Conservation (phyloP, 1,284 basidiomycete species). For the Tremellales sp. region DNA sequence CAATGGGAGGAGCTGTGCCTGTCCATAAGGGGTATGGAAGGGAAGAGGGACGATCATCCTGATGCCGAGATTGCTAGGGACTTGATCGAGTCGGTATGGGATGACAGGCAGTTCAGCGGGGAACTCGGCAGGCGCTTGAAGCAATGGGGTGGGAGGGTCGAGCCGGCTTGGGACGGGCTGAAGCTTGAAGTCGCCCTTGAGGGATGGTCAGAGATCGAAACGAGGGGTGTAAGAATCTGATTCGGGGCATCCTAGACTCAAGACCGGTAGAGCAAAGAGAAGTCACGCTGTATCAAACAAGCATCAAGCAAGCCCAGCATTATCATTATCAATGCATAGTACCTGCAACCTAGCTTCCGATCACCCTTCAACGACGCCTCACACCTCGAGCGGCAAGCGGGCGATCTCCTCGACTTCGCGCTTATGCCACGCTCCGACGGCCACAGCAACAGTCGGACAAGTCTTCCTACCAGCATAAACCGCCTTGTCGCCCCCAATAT, state of each 20-base stretch:
- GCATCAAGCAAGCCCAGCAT: no score
- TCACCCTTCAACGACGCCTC: background rate
- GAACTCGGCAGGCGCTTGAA: slow-evolving; percentile 15
- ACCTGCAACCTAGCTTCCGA: no score
- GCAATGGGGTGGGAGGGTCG: slow-evolving; percentile 25
- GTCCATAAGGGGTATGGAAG: slow-evolving; percentile 14
- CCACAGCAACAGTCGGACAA: slow-evolving; percentile 72
- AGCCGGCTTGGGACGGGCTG: slow-evolving; percentile 43
- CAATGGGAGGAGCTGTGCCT: slow-evolving; percentile 45
- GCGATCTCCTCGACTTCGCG: slow-evolving; percentile 62
- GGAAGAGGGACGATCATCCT: slow-evolving; percentile 16
- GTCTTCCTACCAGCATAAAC: slow-evolving; percentile 64
- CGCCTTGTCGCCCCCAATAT: slow-evolving; percentile 37
- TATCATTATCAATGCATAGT: no score
- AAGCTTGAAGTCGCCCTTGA: slow-evolving; percentile 19
- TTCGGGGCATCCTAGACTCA: no score
- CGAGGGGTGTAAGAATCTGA: background rate
- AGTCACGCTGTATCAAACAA: no score
- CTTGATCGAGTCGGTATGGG: slow-evolving; percentile 22
- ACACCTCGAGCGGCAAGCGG: background rate
- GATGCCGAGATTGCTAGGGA: slow-evolving; percentile 29
- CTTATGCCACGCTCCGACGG: slow-evolving; percentile 65
- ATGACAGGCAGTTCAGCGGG: slow-evolving; percentile 11
- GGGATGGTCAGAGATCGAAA: slow-evolving; percentile 6
- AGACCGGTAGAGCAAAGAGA: no score